Base-by-base conservation (phyloP, 176 grass and related monocot genomes). In the Alopecurus myosuroides region DNA sequence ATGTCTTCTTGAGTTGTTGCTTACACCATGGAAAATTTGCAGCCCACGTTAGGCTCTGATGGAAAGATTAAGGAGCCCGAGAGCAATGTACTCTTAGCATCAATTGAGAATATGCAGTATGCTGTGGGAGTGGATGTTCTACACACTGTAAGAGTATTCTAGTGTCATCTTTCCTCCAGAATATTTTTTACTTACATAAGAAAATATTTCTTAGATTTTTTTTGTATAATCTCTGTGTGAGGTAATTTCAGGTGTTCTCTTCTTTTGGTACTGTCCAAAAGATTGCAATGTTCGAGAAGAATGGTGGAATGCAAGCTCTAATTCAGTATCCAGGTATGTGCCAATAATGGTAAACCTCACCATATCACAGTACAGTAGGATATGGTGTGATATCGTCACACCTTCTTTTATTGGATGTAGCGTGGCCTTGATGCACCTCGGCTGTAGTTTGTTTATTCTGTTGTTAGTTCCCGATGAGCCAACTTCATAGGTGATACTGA, bases 231-330 rank as follows among this genome's bases (percentile, higher is more conserved):
- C 22, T 87, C 19, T 11, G 20, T 65, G 67, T 83, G 84, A 11
- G 39, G 30, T 50, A 82, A 82, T 91, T 86, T 87, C 57, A 99
- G 93, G 97, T 99, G n/a, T 99, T 99, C 35, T 99, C 97, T 84
- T 84, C 97, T 60, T 96, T 96, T 88, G 97, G 97, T 65, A 84
- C 78, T 72, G 94, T 96, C 49, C 97, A 94, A 81, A 96, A 99
- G 82, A 99, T 99, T 88, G 88, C 91, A 87, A 99, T 99, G 82
- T 99, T 99, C 42, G 97, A 99, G 85, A 99, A 96, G 84, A 94
- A 94, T 35, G 94, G 97, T 89, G 91, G 91, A 74, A 86, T 96
- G 88, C 97, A 99, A 81, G 97, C 97, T 74, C 84, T 99, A 33
- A 89, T 99, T 84, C 97, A 99, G 68, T 99, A 99, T 88, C 90